phyloP scores from a whole-genome alignment of 495 filamentous ascomycete species.

The Penicillium verhagenii region DNA sequence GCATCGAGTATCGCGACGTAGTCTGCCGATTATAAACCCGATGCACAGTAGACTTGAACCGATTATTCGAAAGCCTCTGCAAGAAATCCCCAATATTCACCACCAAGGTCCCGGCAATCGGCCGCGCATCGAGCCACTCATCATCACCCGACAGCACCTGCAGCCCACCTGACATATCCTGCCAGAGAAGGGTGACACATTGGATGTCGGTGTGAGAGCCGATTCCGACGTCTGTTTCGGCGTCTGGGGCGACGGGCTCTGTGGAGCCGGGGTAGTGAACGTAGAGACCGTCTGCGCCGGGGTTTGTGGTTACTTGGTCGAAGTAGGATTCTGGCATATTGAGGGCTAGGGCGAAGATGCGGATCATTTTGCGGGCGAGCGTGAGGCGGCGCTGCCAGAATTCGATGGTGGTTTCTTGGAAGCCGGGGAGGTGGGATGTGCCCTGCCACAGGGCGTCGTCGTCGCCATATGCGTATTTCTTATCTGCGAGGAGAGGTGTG shows the following conservation, averaged over 20 bases:
- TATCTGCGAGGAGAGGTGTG: slow-evolving; percentile 29
- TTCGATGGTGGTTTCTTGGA: slow-evolving; percentile 43
- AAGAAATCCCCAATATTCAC: slow-evolving; percentile 69
- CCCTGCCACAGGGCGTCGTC: slow-evolving; percentile 51
- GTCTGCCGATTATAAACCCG: slow-evolving; percentile 50
- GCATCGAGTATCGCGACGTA: slow-evolving; percentile 56
- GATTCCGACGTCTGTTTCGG: slow-evolving; percentile 43
- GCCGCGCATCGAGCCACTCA: slow-evolving; percentile 55
- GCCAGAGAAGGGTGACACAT: slow-evolving; percentile 57
- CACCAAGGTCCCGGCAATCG: slow-evolving; percentile 56
- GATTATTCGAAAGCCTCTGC: slow-evolving; percentile 60
- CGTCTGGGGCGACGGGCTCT: slow-evolving; percentile 21
- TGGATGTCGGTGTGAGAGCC: slow-evolving; percentile 60
- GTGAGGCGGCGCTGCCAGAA: slow-evolving; percentile 49
- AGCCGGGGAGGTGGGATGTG: slow-evolving; percentile 45
- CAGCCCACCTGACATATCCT: slow-evolving; percentile 52
- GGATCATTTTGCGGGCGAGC: slow-evolving; percentile 46
- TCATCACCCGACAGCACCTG: slow-evolving; percentile 52
- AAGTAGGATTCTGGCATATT: slow-evolving; percentile 51
- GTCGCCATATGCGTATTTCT: slow-evolving; percentile 33
- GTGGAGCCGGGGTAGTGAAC: slow-evolving; percentile 50
- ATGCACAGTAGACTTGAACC: slow-evolving; percentile 60
- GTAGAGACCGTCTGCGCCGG: slow-evolving; percentile 50
- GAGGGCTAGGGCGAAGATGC: slow-evolving; percentile 50
- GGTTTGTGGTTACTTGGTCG: slow-evolving; percentile 48